Conservation (phyloP, 768 basidiomycete genomes). For the Naganishia vaughanmartiniae region DNA sequence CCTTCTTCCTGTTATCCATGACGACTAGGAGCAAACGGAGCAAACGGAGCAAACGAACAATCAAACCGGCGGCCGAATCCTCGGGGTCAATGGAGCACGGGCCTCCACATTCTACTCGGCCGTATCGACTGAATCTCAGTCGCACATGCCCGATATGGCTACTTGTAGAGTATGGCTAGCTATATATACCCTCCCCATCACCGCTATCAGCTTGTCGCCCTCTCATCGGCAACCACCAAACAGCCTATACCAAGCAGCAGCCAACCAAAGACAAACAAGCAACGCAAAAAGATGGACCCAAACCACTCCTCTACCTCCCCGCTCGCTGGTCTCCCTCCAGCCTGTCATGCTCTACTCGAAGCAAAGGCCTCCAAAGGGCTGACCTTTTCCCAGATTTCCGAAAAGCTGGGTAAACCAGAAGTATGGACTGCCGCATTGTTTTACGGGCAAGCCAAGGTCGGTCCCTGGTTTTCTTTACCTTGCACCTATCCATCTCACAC, state of each 20-base stretch:
- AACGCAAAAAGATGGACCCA: constrained; percentile 6
- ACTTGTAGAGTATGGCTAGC: no score
- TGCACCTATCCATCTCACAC: no score
- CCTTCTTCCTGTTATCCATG: no score
- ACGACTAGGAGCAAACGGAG: no score
- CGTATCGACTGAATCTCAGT: neutral
- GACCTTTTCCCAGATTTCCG: constrained; percentile 43
- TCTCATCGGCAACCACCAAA: neutral
- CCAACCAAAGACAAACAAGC: neutral
- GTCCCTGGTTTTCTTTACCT: no score
- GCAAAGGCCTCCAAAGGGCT: constrained; percentile 31
- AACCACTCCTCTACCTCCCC: constrained; percentile 21
- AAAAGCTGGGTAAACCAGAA: constrained; percentile 43
- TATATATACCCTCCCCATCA: constrained; percentile 1
- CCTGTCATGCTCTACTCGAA: constrained; percentile 28
- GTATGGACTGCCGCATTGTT: constrained; percentile 50
- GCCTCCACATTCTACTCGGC: constrained; percentile 12
- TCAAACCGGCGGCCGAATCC: neutral
- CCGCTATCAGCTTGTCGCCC: neutral
- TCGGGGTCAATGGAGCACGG: neutral
- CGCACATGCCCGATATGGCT: constrained; percentile 7
- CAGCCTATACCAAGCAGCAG: neutral
- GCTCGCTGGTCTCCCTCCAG: constrained; percentile 30
- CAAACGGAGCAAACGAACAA: no score
- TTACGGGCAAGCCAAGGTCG: constrained; percentile 44